Conservation (phyloP, 2,329 filamentous ascomycete genomes). For the Xylariales sp. region DNA sequence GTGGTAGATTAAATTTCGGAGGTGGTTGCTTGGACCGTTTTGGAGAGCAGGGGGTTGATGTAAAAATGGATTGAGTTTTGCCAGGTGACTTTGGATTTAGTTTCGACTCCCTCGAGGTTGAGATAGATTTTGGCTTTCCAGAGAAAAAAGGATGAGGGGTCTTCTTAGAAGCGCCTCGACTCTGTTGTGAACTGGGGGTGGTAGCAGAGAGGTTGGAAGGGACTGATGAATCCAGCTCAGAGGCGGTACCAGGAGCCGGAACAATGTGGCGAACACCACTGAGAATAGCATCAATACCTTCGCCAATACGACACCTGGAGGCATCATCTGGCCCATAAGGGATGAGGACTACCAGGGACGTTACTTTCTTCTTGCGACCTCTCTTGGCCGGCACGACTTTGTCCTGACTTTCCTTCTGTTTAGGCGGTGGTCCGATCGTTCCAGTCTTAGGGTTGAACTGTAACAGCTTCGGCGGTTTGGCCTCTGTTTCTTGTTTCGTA, state of each 20-base stretch:
- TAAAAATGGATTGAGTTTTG: conserved; percentile 37
- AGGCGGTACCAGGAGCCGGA: no score
- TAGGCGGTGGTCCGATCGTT: conserved; percentile 58
- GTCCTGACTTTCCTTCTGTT: conserved; percentile 44
- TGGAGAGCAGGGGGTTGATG: conserved; percentile 51
- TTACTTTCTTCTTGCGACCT: conserved; percentile 28
- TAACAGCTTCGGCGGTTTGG: conserved; percentile 45
- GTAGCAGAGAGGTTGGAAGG: no score
- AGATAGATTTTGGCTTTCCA: conserved; percentile 39
- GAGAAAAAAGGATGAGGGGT: conserved; percentile 62
- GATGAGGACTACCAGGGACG: conserved; percentile 46
- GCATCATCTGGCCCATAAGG: conserved; percentile 51
- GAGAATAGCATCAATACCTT: conserved; percentile 61
- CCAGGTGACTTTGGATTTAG: conserved; percentile 23
- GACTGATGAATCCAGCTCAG: no score
- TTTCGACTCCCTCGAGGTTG: conserved; percentile 14
- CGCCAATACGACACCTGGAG: conserved; percentile 45
- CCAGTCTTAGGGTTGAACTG: conserved; percentile 57
- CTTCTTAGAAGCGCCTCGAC: conserved; percentile 12
- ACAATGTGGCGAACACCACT: conserved; percentile 19
- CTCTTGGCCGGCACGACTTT: conserved; percentile 15
- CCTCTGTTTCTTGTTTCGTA: conserved; percentile 8
- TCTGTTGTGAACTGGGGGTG: no score
- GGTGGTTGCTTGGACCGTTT: conserved; percentile 31
- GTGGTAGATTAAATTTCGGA: conserved; percentile 27